Evolutionary conservation across 495 filamentous ascomycete genomes (phyloP).

Genomic region (Annulohypoxylon stygium): DNA sequence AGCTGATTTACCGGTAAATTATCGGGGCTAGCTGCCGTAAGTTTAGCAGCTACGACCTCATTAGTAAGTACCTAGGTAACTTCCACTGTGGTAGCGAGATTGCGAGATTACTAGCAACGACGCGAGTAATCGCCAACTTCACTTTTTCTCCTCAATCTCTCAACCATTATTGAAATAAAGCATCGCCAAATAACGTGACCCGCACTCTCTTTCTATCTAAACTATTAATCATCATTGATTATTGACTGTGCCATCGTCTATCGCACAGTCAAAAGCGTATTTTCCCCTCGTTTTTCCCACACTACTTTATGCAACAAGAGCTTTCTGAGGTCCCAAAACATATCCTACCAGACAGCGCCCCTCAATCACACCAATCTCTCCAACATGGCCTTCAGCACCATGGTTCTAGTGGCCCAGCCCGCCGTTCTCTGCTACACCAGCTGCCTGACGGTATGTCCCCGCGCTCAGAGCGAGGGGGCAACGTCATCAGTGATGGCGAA

Average conservation of each 20-base stretch:
- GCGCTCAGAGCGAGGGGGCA: slow-evolving; percentile 43
- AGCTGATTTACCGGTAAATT: slow-evolving; percentile 17
- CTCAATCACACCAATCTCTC: slow-evolving; percentile 56
- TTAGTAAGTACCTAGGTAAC: slow-evolving; percentile 12
- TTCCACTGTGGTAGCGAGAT: not conserved
- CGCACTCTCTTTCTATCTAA: slow-evolving; percentile 10
- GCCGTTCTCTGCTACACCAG: slow-evolving; percentile 50
- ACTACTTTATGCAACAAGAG: slow-evolving; percentile 92
- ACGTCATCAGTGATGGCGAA: slow-evolving; percentile 31
- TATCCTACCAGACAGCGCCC: slow-evolving; percentile 60
- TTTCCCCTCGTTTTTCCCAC: slow-evolving; percentile 54
- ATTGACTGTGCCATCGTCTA: slow-evolving; percentile 56
- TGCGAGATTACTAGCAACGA: slow-evolving; percentile 14
- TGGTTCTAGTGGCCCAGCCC: slow-evolving; percentile 54
- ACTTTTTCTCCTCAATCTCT: slow-evolving; percentile 23
- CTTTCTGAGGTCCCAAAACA: slow-evolving; percentile 71
- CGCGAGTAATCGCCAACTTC: slow-evolving; percentile 28
- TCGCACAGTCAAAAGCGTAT: slow-evolving; percentile 74
- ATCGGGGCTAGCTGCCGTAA: slow-evolving; percentile 8
- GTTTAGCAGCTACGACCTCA: not conserved
- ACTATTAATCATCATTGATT: slow-evolving; percentile 7
- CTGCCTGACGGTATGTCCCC: slow-evolving; percentile 47
- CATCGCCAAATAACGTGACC: slow-evolving; percentile 23
- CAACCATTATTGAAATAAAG: slow-evolving; percentile 28
- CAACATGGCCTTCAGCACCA: slow-evolving; percentile 82